Evolutionary conservation across 2,329 filamentous ascomycete species (phyloP).

Genomic region (Cladosporium sp.): DNA sequence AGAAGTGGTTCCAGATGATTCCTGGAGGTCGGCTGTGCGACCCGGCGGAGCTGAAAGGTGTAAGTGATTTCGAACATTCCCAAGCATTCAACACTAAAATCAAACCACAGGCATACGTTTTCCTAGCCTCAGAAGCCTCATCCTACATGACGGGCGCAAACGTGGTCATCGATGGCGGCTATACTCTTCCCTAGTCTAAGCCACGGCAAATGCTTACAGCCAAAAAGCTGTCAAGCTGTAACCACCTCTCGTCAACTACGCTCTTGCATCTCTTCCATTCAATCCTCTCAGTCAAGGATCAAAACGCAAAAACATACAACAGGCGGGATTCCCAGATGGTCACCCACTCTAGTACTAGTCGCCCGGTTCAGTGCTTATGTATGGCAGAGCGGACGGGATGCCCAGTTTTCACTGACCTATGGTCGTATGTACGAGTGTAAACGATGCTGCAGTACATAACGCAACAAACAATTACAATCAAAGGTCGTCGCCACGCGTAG

Average conservation of each 20-base stretch:
- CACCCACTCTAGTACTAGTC: conserved; percentile 11
- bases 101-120: conserved; percentile 64
- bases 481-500: too few relatives aligned
- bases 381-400: conserved; percentile 1
- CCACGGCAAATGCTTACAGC: not conserved
- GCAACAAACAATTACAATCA: too few relatives aligned
- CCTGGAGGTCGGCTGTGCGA: conserved; percentile 77
- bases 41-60: conserved; percentile 74
- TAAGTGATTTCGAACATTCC: conserved; percentile 12
- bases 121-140: conserved; percentile 76
- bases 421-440: not conserved
- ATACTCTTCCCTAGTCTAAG: conserved; percentile 48
- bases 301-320: conserved; percentile 3
- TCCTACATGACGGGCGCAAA: conserved; percentile 72
- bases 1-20: conserved; percentile 62
- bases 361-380: conserved; percentile 10
- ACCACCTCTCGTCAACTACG: not conserved
- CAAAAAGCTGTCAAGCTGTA: not conserved
- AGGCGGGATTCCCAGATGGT: conserved; percentile 13
- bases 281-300: not conserved
- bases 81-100: not conserved
- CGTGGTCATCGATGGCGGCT: conserved; percentile 53
- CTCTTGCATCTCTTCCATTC: not conserved
- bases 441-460: too few relatives aligned
- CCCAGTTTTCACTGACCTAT: conserved; percentile 1